Percentiles rank a stretch among this genome's conserved stretches.
Evolutionary conservation across 1,284 basidiomycete species (phyloP).

Genomic region (Anthracocystis walkeri): DNA sequence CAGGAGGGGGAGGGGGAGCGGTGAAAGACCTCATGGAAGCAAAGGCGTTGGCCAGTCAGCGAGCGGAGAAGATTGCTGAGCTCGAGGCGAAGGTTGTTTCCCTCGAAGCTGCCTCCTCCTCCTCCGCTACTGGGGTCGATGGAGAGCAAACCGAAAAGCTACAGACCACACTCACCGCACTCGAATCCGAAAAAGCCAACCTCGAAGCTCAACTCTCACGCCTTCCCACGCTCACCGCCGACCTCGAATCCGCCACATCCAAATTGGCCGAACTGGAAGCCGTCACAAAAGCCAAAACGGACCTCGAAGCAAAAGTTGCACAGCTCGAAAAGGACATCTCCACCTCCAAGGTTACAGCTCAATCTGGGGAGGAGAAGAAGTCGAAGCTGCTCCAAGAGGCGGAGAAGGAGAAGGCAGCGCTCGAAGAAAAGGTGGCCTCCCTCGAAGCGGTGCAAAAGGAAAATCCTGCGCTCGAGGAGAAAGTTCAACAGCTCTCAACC

Average conservation of each 20-base stretch:
- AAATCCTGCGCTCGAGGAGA: background rate
- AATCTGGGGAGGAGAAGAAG: slow-evolving; percentile 82
- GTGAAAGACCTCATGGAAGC: slow-evolving; percentile 39
- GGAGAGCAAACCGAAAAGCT: slow-evolving; percentile 6
- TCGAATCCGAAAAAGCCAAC: slow-evolving; percentile 11
- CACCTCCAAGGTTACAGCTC: background rate
- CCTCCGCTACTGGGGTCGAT: background rate
- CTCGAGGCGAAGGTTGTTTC: slow-evolving; percentile 18
- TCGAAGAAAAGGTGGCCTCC: slow-evolving; percentile 7
- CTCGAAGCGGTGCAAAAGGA: slow-evolving; percentile 1
- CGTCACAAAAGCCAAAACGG: background rate
- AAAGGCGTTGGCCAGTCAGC: slow-evolving; percentile 10
- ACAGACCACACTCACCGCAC: slow-evolving; percentile 14
- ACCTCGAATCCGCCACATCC: slow-evolving; percentile 10
- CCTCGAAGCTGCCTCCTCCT: background rate
- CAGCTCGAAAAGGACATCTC: slow-evolving; percentile 12
- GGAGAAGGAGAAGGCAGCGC: slow-evolving; percentile 36
- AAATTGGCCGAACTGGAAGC: slow-evolving; percentile 5
- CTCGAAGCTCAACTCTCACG: slow-evolving; percentile 12
- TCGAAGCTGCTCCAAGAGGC: slow-evolving; percentile 79
- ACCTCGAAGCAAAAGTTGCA: slow-evolving; percentile 15
- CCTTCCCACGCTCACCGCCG: background rate
- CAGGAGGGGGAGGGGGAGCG: background rate
- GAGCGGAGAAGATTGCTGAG: slow-evolving; percentile 20
- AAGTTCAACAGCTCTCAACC: slow-evolving; percentile 75